Base-by-base conservation (phyloP, 495 filamentous ascomycete species). In the Daldinia grandis region DNA sequence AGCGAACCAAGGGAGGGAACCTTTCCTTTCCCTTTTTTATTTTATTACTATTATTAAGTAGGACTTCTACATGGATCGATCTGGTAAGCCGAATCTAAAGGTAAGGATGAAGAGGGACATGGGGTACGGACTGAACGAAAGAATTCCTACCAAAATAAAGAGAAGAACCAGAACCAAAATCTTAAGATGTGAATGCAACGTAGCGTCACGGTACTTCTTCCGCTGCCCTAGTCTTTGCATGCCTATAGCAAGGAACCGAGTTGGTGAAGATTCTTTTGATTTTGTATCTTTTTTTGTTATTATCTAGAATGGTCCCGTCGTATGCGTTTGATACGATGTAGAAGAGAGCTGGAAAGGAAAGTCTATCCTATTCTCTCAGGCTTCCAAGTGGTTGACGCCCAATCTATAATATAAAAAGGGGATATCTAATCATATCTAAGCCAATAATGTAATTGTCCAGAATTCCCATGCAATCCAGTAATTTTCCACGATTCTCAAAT, bases 1-100 rank as follows among this genome's bases (percentile, higher is more conserved):
- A 66, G 58, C 68, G 68, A 71, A 35, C 68, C 63, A 66, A 71
- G 58, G 62, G 57, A 62, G 58, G 25, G 21, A 6, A 30, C 33
- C 33, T 14, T 35, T 47, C 25, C 21, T 19, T 17, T 44, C 31
- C 7, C 7, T 58, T 37, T 37, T 37, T 37, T 37, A 5, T 33
- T 17, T 30, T 15, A 58, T 54, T 50, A 24, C 56, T 66, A 66
- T 71, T 71, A 66, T 66, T 62, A 71, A 66, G 68, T 71, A 71
- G 57, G 68, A 70, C 57, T 71, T 15, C 19, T 57, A 62, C 5
- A 44, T 42, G 33, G 54, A 64, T 59, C 58, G 60, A 69, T 69
- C 54, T 69, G 42, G 59, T 19, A 64, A 53, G 38, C 40, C 58
- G 58, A 50, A 42, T 59, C 56, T 6, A 7, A 17, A 44, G 24